phyloP scores from a whole-genome alignment of 768 basidiomycete genomes.

The Mycena galericulata region DNA sequence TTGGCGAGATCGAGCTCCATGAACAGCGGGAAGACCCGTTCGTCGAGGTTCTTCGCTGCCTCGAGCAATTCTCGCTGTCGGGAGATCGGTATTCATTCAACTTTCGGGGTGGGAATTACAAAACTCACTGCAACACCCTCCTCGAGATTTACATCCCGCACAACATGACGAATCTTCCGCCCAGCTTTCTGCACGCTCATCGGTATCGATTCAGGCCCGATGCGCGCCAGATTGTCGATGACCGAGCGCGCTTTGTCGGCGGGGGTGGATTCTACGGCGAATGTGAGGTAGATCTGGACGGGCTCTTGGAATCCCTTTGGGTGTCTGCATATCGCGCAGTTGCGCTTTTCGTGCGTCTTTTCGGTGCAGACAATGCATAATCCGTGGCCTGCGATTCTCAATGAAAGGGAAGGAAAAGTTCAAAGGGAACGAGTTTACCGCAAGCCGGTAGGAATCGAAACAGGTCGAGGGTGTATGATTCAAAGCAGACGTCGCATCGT shows the following conservation, averaged over 20 bases:
- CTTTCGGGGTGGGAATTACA: background rate
- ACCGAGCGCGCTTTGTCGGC: conserved; percentile 18
- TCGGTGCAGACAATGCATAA: conserved; percentile 31
- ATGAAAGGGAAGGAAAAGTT: background rate
- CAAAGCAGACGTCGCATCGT: conserved; percentile 29
- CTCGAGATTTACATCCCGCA: conserved; percentile 12
- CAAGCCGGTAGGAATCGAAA: conserved; percentile 32
- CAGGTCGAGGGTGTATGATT: conserved; percentile 17
- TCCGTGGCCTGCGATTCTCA: conserved; percentile 27
- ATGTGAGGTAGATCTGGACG: conserved; percentile 28
- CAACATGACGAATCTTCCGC: conserved; percentile 25
- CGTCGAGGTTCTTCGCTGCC: conserved; percentile 32
- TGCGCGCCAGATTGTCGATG: conserved; percentile 18
- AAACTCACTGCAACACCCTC: conserved; percentile 28
- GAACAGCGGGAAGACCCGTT: conserved; percentile 31
- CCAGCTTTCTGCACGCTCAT: conserved; percentile 34
- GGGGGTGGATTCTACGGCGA: conserved; percentile 18
- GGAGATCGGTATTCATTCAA: background rate
- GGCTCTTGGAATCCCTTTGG: conserved; percentile 25
- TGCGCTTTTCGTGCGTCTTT: conserved; percentile 14
- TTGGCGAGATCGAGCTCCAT: conserved; percentile 28
- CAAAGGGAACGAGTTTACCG: conserved; percentile 1
- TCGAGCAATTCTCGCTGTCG: conserved; percentile 29
- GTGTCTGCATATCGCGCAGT: conserved; percentile 31
- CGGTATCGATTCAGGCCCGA: conserved; percentile 20